phyloP scores from a whole-genome alignment of 257 asterid genomes.

The Avicennia marina region DNA sequence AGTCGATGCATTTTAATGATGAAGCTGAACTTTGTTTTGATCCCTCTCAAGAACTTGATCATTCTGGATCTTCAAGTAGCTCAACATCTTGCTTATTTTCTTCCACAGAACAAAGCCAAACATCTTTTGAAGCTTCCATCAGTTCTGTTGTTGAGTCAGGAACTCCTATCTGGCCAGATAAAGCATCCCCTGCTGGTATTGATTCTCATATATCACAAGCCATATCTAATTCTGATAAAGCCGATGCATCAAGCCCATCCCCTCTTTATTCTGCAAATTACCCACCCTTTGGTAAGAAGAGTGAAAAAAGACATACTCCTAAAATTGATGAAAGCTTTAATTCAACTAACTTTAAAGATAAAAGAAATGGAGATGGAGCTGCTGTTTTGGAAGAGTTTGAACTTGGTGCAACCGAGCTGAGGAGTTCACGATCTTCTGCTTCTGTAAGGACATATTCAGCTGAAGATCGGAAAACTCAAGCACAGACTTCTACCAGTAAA shows the following conservation, averaged over 20 bases:
- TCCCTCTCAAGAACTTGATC: constrained; percentile 24
- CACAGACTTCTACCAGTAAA: constrained; percentile 21
- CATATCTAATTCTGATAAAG: constrained; percentile 24
- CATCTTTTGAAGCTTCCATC: constrained; percentile 30
- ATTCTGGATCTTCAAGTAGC: constrained; percentile 35
- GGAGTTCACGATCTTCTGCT: constrained; percentile 21
- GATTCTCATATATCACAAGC: constrained; percentile 20
- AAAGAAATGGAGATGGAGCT: constrained; percentile 23
- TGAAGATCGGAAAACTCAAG: constrained; percentile 20
- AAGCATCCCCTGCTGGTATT: constrained; percentile 18
- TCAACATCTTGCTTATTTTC: constrained; percentile 32
- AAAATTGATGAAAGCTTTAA: constrained; percentile 23
- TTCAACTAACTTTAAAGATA: constrained; percentile 20
- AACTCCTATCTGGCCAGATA: constrained; percentile 21
- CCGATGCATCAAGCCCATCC: constrained; percentile 17
- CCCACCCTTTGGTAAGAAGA: constrained; percentile 15
- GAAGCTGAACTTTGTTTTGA: constrained; percentile 21
- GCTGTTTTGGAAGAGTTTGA: constrained; percentile 19
- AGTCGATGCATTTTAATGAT: constrained; percentile 19
- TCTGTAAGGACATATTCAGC: constrained; percentile 23
- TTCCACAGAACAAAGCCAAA: constrained; percentile 32
- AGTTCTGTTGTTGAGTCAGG: constrained; percentile 27
- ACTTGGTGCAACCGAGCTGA: constrained; percentile 16
- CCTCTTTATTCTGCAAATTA: constrained; percentile 21
- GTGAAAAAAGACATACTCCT: constrained; percentile 19